Evolutionary conservation across 2,329 filamentous ascomycete species (phyloP), one percentile per base, ranked within the genome.

Genomic region (Ophiocordyceps camponoti-leonardi): DNA sequence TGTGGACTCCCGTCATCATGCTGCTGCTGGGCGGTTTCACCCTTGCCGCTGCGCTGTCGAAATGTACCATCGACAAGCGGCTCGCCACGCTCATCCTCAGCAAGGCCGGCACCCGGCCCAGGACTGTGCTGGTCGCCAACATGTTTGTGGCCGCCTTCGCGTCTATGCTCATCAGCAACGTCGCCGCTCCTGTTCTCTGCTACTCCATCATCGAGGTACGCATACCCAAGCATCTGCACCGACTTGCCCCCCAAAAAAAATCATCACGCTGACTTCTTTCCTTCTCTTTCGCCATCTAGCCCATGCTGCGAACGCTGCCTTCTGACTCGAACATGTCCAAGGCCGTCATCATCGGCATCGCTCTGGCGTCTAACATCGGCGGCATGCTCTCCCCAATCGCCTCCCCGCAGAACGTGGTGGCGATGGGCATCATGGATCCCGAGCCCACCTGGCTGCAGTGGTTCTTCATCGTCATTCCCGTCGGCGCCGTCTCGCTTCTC

Each of bases 1-100:
- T 98, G 92, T 98, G 92, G 92, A 95, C 90, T 4, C 90, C 92
- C 0, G 92, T 98, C 46, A 98, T 98, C 53, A 96, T 98, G 92
- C 77, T 98, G 16, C 71, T 98, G 20, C 78, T 98, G 0, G 92
- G 92, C 53, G 92, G 92, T 30, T 98, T 98, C 58, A 94, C 92
- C 2, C 81, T 98, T 45, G 92, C 92, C 11, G 92, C 92, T 0
- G 93, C 92, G 0, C 66, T 98, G 46, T 94, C 87, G 43, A 98
- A 98, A 62, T 94, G 94, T 63, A 92, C 88, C 53, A 96, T 98
- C 56, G 92, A 94, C 49, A 95, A 96, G 65, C 83, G 92, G 58
- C 87, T 98, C 67, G 92, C 92, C 2, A 95, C 90, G 1, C 86
- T 96, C 56, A 85, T 98, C 26, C 73, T 98, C 31, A 94, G 87